These are phyloP conservation scores for Striga hermonthica DNA, from an alignment of 305 asterid genomes.

Conservation along the genomic window DNA sequence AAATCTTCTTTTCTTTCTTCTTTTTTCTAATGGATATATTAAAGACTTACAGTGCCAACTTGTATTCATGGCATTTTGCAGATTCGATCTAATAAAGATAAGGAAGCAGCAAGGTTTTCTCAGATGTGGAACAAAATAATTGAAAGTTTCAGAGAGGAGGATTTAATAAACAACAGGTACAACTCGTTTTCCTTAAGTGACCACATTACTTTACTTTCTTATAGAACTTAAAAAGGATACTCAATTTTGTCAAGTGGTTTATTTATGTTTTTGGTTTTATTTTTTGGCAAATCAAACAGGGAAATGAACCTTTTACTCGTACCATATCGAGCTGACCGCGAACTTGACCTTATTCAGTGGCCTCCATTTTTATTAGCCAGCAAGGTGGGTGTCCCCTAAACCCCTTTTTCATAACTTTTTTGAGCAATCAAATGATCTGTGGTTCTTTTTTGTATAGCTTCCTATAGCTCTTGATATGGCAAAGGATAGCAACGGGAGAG, in stretches of 20 bases:
- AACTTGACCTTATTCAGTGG: constrained; percentile 92
- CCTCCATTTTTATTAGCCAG: constrained; percentile 98
- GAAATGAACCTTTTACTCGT: constrained; percentile 89
- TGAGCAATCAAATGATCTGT: constrained; percentile 8
- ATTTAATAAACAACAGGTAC: constrained; percentile 75
- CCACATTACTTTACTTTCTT: constrained; percentile 21
- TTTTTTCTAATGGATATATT: constrained; percentile 9
- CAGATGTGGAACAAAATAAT: constrained; percentile 98
- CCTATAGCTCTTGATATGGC: constrained; percentile 99
- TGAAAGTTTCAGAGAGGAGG: constrained; percentile 97
- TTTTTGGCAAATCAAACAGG: constrained; percentile 37
- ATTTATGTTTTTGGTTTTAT: background rate
- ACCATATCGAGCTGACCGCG: constrained; percentile 93
- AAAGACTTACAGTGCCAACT: constrained; percentile 17
- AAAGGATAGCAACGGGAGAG: constrained; percentile 84
- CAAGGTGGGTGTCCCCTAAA: constrained; percentile 55
- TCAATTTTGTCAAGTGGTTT: background rate
- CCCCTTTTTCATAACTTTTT: constrained; percentile 30
- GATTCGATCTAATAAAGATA: constrained; percentile 72
- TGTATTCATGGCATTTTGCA: constrained; percentile 41
- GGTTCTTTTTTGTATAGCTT: constrained; percentile 49
- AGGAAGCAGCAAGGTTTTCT: constrained; percentile 87
- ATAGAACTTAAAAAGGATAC: background rate
- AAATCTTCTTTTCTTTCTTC: constrained; percentile 23
- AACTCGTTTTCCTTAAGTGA: too few species aligned